These are phyloP conservation scores for Phyllostachys edulis DNA, from an alignment of 176 grass and related monocot species.

Conservation along the genomic window DNA sequence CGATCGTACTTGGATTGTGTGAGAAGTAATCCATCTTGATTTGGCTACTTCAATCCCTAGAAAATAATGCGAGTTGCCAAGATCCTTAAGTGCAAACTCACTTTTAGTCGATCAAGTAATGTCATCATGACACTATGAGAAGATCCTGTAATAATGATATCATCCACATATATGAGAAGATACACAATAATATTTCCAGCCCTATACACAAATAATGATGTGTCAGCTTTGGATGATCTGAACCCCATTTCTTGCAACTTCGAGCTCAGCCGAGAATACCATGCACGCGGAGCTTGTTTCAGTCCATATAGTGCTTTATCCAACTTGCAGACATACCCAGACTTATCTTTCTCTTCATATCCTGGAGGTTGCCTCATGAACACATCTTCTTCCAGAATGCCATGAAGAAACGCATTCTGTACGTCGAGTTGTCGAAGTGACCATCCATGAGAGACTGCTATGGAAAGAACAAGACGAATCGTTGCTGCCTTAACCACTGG, in stretches of 20 bases:
- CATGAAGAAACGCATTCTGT: not conserved
- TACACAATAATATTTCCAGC: too few species aligned
- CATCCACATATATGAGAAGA: too few species aligned
- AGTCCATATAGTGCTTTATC: not conserved
- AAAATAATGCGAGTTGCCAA: too few species aligned
- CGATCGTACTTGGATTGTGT: too few species aligned
- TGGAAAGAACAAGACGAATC: not conserved
- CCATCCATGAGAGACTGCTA: not conserved
- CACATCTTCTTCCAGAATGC: not conserved
- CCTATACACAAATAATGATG: not conserved
- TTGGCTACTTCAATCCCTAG: too few species aligned
- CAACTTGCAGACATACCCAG: not conserved
- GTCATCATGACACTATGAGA: too few species aligned
- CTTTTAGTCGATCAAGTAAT: too few species aligned
- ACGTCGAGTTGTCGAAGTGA: not conserved
- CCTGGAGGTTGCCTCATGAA: not conserved
- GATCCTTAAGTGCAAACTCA: too few species aligned
- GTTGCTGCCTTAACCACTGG: not conserved
- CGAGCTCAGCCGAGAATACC: not conserved
- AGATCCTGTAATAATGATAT: too few species aligned
- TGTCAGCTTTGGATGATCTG: not conserved
- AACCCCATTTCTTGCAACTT: not conserved
- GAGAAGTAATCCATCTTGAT: too few species aligned
- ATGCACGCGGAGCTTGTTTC: not conserved
- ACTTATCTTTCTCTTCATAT: not conserved